Evolutionary conservation across 2,329 filamentous ascomycete genomes (phyloP).

Genomic region (Fragosphaeria purpurea): DNA sequence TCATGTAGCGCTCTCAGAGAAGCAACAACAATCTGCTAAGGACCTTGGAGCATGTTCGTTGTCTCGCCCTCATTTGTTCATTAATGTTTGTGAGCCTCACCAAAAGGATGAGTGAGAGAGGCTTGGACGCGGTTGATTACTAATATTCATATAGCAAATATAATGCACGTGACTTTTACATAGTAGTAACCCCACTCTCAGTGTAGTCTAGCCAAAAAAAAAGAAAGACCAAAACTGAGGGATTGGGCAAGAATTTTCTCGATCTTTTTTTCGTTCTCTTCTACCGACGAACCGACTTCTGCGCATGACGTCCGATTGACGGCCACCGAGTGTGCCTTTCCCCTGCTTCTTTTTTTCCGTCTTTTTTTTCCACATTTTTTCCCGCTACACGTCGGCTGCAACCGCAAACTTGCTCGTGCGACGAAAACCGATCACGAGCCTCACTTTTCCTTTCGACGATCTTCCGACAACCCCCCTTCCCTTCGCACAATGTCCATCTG

Average conservation of each 20-base stretch:
- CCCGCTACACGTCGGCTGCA: not conserved
- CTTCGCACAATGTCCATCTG: conserved; percentile 38
- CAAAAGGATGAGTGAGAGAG: no score
- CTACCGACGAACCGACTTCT: not conserved
- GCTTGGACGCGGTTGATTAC: no score
- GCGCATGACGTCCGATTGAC: not conserved
- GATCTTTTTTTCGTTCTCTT: not conserved
- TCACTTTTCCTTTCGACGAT: not conserved
- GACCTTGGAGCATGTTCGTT: no score
- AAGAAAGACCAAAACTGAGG: no score
- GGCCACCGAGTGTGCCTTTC: not conserved
- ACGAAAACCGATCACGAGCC: not conserved
- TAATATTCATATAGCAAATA: no score
- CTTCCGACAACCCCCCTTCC: not conserved
- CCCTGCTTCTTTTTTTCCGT: not conserved
- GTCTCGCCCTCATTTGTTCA: no score
- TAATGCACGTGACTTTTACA: no score
- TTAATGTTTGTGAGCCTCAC: no score
- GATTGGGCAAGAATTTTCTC: not conserved
- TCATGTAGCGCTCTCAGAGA: no score
- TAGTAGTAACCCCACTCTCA: no score
- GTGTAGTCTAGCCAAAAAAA: no score
- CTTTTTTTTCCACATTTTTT: not conserved
- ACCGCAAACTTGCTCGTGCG: not conserved
- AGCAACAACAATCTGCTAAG: no score